Evolutionary conservation across 1,284 basidiomycete species (phyloP).

Genomic region (Mrakiaceae sp.): DNA sequence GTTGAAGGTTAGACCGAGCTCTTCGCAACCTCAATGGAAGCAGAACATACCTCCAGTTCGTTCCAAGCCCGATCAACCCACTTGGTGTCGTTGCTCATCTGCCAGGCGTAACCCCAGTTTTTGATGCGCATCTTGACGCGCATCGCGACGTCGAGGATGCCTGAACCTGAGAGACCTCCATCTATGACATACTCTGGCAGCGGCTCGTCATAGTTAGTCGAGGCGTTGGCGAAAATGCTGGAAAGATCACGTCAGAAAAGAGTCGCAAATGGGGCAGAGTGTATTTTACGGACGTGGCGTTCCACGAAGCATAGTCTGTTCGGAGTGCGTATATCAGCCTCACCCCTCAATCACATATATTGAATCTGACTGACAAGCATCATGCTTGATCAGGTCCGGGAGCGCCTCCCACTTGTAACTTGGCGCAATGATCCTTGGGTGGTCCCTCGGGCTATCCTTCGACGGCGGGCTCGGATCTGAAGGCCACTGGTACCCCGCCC

Average conservation of each 20-base stretch:
- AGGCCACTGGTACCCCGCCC: slow-evolving; percentile 55
- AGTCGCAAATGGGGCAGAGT: too few relatives aligned
- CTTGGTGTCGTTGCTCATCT: slow-evolving; percentile 74
- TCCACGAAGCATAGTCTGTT: slow-evolving; percentile 66
- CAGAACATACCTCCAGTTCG: slow-evolving; percentile 51
- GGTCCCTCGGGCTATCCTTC: slow-evolving; percentile 51
- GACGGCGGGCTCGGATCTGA: slow-evolving; percentile 57
- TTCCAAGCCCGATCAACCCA: slow-evolving; percentile 72
- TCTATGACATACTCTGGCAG: slow-evolving; percentile 67
- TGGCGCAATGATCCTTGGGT: slow-evolving; percentile 86
- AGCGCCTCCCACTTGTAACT: slow-evolving; percentile 84
- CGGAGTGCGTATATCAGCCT: too few relatives aligned
- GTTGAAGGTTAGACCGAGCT: too few relatives aligned
- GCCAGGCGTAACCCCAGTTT: slow-evolving; percentile 83
- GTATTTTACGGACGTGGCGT: slow-evolving; percentile 43
- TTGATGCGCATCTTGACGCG: slow-evolving; percentile 84
- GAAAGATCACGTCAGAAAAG: too few relatives aligned
- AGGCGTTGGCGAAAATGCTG: slow-evolving; percentile 77
- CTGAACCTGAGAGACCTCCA: slow-evolving; percentile 54
- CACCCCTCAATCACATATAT: too few relatives aligned
- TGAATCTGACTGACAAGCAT: slow-evolving; percentile 44
- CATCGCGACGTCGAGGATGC: slow-evolving; percentile 86
- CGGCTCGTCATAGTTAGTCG: slow-evolving; percentile 48
- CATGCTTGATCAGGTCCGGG: slow-evolving; percentile 58
- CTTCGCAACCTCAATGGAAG: too few relatives aligned